phyloP scores from a whole-genome alignment of 2,329 filamentous ascomycete genomes.

The Fonsecaea monophora region DNA sequence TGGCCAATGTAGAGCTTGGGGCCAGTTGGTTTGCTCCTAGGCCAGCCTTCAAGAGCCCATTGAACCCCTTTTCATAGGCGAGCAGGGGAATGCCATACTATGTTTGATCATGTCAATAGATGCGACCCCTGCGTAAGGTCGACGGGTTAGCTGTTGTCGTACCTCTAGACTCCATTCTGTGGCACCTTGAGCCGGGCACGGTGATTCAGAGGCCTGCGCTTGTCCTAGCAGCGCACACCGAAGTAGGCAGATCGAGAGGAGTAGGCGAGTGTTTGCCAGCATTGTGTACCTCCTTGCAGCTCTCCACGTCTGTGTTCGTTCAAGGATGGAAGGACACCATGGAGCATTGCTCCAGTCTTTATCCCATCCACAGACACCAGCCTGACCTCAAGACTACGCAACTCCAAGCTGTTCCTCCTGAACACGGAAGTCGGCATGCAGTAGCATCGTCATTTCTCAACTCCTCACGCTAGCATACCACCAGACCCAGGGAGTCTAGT shows the following conservation, averaged over 20 bases:
- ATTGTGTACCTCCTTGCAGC: background rate
- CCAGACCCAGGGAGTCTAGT: background rate
- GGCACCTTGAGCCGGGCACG: background rate
- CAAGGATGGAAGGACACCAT: background rate
- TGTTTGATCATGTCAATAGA: background rate
- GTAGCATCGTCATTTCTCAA: background rate
- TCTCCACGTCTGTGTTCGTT: background rate
- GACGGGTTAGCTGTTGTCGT: background rate
- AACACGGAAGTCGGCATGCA: background rate
- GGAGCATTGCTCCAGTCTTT: background rate
- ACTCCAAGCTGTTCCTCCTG: background rate
- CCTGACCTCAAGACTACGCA: background rate
- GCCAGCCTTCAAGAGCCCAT: background rate
- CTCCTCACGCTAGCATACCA: background rate
- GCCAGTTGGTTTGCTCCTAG: background rate
- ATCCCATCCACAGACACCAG: background rate
- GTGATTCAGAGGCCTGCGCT: background rate
- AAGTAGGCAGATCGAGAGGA: background rate
- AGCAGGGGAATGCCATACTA: background rate
- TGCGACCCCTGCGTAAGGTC: background rate
- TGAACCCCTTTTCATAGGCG: background rate
- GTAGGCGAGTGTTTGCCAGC: background rate
- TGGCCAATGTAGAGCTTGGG: slow-evolving; percentile 1
- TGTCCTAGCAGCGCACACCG: background rate
- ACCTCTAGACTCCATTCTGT: slow-evolving; percentile 4